phyloP scores from a whole-genome alignment of 805 yeast genomes.

The Wickerhamiella musiphila region DNA sequence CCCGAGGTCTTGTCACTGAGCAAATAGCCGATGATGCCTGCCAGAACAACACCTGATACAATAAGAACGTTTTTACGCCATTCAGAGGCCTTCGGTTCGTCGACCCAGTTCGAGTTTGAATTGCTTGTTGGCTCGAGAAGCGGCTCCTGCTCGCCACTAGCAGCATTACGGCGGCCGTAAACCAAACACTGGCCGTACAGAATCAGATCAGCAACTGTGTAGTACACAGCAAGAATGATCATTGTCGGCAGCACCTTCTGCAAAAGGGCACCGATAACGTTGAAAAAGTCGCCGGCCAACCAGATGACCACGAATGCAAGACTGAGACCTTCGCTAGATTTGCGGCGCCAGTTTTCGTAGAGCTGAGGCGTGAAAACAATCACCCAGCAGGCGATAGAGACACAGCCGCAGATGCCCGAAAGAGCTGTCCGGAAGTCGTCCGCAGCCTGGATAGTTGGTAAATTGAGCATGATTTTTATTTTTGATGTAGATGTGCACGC shows the following conservation, averaged over 20 bases:
- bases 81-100: constrained; percentile 3
- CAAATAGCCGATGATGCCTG: constrained; percentile 84
- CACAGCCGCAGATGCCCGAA: constrained; percentile 32
- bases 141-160: constrained; percentile 21
- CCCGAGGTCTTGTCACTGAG: constrained; percentile 38
- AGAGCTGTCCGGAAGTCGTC: constrained; percentile 4
- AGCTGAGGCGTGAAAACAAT: constrained; percentile 95
- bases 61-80: constrained; percentile 26
- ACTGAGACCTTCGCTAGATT: constrained; percentile 81
- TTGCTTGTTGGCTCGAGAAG: constrained; percentile 3
- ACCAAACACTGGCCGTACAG: constrained; percentile 67
- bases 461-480: no score
- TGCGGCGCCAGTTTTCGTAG: constrained; percentile 56
- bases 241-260: constrained; percentile 90
- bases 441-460: no score
- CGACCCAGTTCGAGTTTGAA: constrained; percentile 1
- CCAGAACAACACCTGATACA: constrained; percentile 47
- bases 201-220: constrained; percentile 78
- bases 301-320: constrained; percentile 72
- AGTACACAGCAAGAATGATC: constrained; percentile 82
- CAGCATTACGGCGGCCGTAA: constrained; percentile 44
- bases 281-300: constrained; percentile 88
- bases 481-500: no score
- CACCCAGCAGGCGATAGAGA: constrained; percentile 94
- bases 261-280: constrained; percentile 74